phyloP scores from a whole-genome alignment of 2,329 filamentous ascomycete genomes.

The Botryotinia narcissicola region DNA sequence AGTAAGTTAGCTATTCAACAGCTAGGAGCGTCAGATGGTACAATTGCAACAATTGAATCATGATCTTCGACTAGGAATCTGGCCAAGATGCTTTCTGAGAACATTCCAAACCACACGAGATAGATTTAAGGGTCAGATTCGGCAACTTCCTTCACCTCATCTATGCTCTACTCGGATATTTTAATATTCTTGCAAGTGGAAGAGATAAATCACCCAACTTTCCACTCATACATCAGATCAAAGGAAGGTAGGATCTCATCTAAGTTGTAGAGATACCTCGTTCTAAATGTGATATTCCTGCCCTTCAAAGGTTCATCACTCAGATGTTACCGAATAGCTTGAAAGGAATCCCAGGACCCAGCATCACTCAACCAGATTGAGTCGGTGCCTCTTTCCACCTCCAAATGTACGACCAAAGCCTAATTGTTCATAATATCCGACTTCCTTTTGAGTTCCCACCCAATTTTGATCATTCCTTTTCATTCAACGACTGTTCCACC shows the following conservation, averaged over 20 bases:
- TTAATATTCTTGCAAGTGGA: neutral
- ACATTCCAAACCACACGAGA: neutral
- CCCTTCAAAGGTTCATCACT: neutral
- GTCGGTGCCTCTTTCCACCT: neutral
- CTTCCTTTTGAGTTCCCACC: neutral
- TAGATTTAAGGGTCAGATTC: neutral
- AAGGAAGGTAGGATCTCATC: neutral
- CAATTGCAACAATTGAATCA: neutral
- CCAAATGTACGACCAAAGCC: neutral
- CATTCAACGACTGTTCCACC: neutral
- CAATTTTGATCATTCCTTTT: neutral
- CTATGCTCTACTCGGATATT: neutral
- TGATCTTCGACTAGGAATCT: neutral
- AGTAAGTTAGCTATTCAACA: neutral
- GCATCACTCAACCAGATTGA: neutral
- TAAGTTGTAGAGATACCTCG: neutral
- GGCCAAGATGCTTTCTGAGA: neutral
- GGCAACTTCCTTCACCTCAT: neutral
- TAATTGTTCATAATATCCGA: neutral
- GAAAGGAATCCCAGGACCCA: neutral
- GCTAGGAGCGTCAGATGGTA: neutral
- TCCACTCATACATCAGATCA: neutral
- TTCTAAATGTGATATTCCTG: neutral
- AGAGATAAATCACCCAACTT: neutral
- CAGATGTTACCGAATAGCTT: neutral